Conservation (phyloP, 1,284 basidiomycete genomes). For the Tremellales sp. region DNA sequence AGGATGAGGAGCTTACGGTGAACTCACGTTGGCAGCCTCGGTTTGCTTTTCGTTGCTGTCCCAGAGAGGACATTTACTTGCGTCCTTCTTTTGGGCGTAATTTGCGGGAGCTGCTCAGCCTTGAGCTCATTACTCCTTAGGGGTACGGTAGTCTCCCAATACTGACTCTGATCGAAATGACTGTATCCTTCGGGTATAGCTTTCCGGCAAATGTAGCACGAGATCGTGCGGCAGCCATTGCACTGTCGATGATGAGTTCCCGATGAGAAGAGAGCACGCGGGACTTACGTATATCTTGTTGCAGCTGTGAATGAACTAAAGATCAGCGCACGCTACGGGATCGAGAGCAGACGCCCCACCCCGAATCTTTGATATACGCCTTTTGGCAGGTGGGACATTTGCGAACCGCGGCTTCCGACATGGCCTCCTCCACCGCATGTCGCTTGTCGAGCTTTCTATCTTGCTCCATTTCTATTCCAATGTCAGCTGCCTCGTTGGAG, state of each 20-base stretch:
- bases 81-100: conserved; percentile 14
- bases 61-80: conserved; percentile 63
- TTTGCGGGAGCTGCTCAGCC: conserved; percentile 7
- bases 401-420: conserved; percentile 78
- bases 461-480: conserved; percentile 57
- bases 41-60: conserved; percentile 48
- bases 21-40: conserved; percentile 56
- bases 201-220: conserved; percentile 73
- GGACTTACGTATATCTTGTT: conserved; percentile 66
- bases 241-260: conserved; percentile 46
- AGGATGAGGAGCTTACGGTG: conserved; percentile 1
- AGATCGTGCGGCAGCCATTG: conserved; percentile 61
- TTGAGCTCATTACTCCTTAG: background rate
- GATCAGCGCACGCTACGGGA: conserved; percentile 22
- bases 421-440: conserved; percentile 80
- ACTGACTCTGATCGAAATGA: conserved; percentile 60
- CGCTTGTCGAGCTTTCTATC: conserved; percentile 67
- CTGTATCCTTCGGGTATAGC: conserved; percentile 60
- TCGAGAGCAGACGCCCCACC: conserved; percentile 64
- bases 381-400: conserved; percentile 60
- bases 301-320: conserved; percentile 18
- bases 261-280: conserved; percentile 28
- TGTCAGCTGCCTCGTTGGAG: background rate
- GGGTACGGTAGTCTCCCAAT: conserved; percentile 5
- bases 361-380: conserved; percentile 43